A percentile compares a stretch with the other conserved stretches of the same genome.
Conservation (phyloP, 1,139 yeast genomes). For the Hanseniaspora uvarum region DNA sequence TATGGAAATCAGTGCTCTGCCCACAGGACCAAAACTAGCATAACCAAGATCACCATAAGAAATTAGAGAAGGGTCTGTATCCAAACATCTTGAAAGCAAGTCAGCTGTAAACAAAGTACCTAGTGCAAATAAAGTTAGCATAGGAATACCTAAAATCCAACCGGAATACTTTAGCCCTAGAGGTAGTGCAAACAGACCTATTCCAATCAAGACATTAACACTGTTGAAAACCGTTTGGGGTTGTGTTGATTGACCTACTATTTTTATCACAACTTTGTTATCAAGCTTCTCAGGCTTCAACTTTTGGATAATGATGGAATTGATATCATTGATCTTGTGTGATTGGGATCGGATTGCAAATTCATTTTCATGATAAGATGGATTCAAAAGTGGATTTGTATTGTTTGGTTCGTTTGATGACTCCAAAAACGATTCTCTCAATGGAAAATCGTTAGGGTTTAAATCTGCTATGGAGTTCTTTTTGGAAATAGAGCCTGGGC, state of each 20-base stretch:
- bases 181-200: constrained; percentile 77
- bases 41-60: constrained; percentile 83
- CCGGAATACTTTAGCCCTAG: constrained; percentile 72
- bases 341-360: constrained; percentile 26
- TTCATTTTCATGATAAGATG: constrained; percentile 23
- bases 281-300: constrained; percentile 61
- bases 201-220: constrained; percentile 74
- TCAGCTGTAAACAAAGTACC: constrained; percentile 64
- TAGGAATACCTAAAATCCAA: constrained; percentile 55
- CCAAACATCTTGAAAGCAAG: constrained; percentile 53
- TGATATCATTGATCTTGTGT: constrained; percentile 12
- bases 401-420: constrained; percentile 22
- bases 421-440: constrained; percentile 24
- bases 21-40: constrained; percentile 57
- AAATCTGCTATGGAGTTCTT: constrained; percentile 21
- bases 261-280: constrained; percentile 63
- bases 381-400: constrained; percentile 12
- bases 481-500: constrained; percentile 27
- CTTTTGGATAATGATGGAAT: constrained; percentile 37
- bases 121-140: constrained; percentile 48
- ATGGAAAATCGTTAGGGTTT: constrained; percentile 20
- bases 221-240: constrained; percentile 85
- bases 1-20: constrained; percentile 54
- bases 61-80: constrained; percentile 63
- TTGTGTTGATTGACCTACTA: constrained; percentile 76